Evolutionary conservation across 2,329 filamentous ascomycete genomes (phyloP), one percentile per base, ranked within the genome.

Genomic region (Fusarium aywerte): DNA sequence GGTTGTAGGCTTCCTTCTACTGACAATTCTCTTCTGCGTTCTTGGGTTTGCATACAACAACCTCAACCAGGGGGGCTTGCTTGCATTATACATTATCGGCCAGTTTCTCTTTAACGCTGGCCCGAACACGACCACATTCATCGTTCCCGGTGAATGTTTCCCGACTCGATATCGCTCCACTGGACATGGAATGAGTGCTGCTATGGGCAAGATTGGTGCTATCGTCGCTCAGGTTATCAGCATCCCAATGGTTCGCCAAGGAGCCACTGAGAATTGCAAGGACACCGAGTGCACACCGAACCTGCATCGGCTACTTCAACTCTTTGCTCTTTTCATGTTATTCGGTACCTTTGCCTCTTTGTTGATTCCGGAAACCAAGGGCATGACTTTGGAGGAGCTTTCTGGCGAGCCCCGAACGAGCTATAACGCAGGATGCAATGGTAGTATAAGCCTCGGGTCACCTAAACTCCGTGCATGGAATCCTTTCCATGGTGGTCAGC

Each of bases 241-340:
- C 56, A 85, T 88, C 11, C 87, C 88, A 3, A 78, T 91, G 15
- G 81, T 89, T 15, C 85, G 84, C 18, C 84, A 84, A 31, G 90
- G 88, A 25, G 80, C 84, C 0, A 77, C 81, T 0, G 78, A 80
- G 9, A 76, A 80, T 16, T 86, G 85, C 61, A 79, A 81, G 20
- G 84, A 84, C 0, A 82, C 77, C 2, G 73, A 72, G 9, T 86
- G 84, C 67, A 80, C 81, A 2, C 83, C 84, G 0, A 91, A 89
- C 85, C 83, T 94, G 53, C 85, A 91, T 76, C 88, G 90, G 57
- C 85, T 94, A 35, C 89, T 95, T 81, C 84, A 92, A 75, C 90
- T 93, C 35, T 93, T 92, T 76, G 90, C 90, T 0, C 82, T 92
- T 11, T 93, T 95, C 81, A 94, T 93, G 92, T 82, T 94, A 7